A percentile compares a stretch with the other conserved stretches of the same genome.
phyloP scores from a whole-genome alignment of 2,329 filamentous ascomycete species.

The Phoma sp. region DNA sequence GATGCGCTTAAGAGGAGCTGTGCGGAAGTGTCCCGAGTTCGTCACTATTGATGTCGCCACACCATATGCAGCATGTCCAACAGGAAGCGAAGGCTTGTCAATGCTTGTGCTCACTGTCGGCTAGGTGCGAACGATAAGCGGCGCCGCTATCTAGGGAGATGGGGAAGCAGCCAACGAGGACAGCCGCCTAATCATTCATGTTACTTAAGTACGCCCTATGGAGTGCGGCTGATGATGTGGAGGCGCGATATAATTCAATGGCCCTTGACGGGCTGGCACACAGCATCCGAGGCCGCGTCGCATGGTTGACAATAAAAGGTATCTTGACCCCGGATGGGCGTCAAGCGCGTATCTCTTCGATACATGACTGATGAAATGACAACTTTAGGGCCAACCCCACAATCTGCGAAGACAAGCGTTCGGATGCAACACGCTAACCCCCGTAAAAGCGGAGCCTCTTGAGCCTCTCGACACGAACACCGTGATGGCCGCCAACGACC shows the following conservation, averaged over 20 bases:
- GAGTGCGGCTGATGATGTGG: slow-evolving; percentile 1
- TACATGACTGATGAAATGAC: slow-evolving; percentile 16
- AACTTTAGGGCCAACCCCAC: slow-evolving; percentile 11
- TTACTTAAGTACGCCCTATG: background rate
- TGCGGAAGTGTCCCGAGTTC: slow-evolving; percentile 2
- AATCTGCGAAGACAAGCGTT: slow-evolving; percentile 8
- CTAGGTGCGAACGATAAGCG: slow-evolving; percentile 2
- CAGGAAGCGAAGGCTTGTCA: slow-evolving; percentile 12
- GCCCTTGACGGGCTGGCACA: background rate
- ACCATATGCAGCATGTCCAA: slow-evolving; percentile 15
- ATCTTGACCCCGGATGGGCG: slow-evolving; percentile 6
- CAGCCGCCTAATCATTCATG: background rate
- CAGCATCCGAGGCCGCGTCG: background rate
- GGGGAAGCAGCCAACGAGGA: slow-evolving; percentile 7
- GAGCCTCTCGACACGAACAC: slow-evolving; percentile 11
- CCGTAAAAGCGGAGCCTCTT: slow-evolving; percentile 6
- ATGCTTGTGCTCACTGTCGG: slow-evolving; percentile 12
- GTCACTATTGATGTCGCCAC: slow-evolving; percentile 16
- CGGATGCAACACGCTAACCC: slow-evolving; percentile 6
- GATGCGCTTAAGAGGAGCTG: slow-evolving; percentile 8
- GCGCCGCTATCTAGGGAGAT: slow-evolving; percentile 3
- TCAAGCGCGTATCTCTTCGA: slow-evolving; percentile 17
- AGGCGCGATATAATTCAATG: background rate
- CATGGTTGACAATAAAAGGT: slow-evolving; percentile 1
- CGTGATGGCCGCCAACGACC: slow-evolving; percentile 12